Evolutionary conservation across 345 rosid species (phyloP), one percentile per base, ranked within the genome.

Genomic region (Citrus hindsii): DNA sequence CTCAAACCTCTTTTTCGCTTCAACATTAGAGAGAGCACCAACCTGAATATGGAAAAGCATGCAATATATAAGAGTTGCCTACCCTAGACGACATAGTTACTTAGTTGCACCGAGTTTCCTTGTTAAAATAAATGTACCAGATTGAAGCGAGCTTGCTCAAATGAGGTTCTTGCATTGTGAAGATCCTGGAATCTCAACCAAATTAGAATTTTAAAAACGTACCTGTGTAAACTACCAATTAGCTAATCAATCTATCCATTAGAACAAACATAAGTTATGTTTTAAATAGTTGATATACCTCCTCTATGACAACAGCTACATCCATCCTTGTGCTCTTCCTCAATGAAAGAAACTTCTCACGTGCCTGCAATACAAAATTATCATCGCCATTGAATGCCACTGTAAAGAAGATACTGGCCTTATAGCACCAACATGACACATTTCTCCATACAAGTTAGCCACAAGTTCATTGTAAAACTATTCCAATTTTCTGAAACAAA

Each of bases 301-400:
- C 97, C 86, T 92, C 91, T 68, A 92, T 78, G 56, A 82, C 83
- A 40, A 90, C 83, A 78, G 94, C 91, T 66, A 90, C 83, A 79
- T 92, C 94, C 81, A 84, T 73, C 84, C 90, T 85, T 30, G 97
- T 88, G 82, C 92, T 90, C 86, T 92, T 92, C 82, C 87, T 89
- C 85, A 92, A 73, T n/a, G 97, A 90, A 56, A 92, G 84, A 87
- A 83, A 89, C 81, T 92, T 92, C 77, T 92, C 97, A 66, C 97
- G 88, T 65, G 97, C 94, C 97, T 92, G 84, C 79, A 58, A 42
- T 53, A 59, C 65, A 72, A 77, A 73, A 74, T 67, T 22, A 24
- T 19, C n/a, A 70, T 40, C 35, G 24, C 60, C 77, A 84, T 75
- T 68, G 69, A 67, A 69, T 71, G 58, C 67, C 71, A 69, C 33